phyloP scores from a whole-genome alignment of 768 basidiomycete genomes.

The Mycena polygramma region DNA sequence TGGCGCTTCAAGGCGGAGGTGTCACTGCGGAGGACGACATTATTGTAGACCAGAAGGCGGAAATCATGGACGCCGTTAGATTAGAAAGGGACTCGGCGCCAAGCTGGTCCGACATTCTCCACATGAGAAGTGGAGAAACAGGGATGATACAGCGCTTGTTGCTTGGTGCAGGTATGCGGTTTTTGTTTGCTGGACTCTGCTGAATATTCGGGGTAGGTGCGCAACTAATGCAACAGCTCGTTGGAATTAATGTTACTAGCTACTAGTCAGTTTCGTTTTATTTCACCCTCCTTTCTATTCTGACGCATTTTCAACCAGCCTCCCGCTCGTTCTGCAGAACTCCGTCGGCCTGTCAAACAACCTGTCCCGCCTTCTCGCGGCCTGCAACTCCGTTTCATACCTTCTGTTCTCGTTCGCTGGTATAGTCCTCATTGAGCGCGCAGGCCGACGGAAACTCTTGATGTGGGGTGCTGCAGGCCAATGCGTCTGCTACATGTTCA shows the following conservation, averaged over 20 bases:
- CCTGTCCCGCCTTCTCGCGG: conserved; percentile 61
- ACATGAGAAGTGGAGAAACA: conserved; percentile 56
- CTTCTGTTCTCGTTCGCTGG: conserved; percentile 62
- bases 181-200: background rate
- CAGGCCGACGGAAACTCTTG: conserved; percentile 64
- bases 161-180: conserved; percentile 55
- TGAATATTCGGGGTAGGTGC: conserved; percentile 47
- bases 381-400: conserved; percentile 66
- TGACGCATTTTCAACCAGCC: conserved; percentile 40
- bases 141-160: conserved; percentile 60
- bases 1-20: conserved; percentile 57
- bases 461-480: conserved; percentile 68
- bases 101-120: conserved; percentile 56
- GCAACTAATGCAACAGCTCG: conserved; percentile 67
- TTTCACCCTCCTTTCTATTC: background rate
- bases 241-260: conserved; percentile 65
- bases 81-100: conserved; percentile 57
- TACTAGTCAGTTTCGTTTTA: conserved; percentile 56
- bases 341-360: conserved; percentile 66
- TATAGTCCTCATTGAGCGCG: conserved; percentile 60
- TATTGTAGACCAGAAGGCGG: conserved; percentile 54
- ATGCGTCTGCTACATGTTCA: conserved; percentile 60
- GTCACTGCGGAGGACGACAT: conserved; percentile 51
- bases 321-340: conserved; percentile 63
- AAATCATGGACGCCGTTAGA: conserved; percentile 60